Percentiles rank a stretch among this genome's conserved stretches.
These are phyloP conservation scores for Colletotrichum nymphaeae DNA, from an alignment of 2,329 filamentous ascomycete species.

Conservation along the genomic window DNA sequence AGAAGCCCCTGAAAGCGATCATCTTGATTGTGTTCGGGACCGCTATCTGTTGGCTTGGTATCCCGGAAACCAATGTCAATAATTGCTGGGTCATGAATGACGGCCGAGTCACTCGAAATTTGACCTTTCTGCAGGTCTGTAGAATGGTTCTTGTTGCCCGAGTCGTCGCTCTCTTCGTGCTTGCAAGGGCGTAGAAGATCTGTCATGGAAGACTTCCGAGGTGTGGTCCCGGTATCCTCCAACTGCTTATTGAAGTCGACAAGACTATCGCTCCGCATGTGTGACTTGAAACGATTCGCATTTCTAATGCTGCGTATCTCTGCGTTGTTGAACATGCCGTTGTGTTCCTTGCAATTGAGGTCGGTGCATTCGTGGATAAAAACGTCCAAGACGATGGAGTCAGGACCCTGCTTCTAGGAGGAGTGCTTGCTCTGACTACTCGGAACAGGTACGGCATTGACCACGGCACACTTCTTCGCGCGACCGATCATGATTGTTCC, in stretches of 20 bases:
- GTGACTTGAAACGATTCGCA: constrained; percentile 22
- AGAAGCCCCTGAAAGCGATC: constrained; percentile 25
- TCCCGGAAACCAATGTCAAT: not conserved
- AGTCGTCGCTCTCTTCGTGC: not conserved
- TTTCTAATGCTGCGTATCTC: constrained; percentile 30
- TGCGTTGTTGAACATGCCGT: constrained; percentile 16
- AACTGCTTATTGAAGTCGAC: constrained; percentile 18
- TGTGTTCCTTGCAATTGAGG: constrained; percentile 9
- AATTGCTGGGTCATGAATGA: constrained; percentile 25
- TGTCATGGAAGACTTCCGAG: constrained; percentile 27
- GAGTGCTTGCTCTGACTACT: not conserved
- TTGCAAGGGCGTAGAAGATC: not conserved
- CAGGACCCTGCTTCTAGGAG: constrained; percentile 19
- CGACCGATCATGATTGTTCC: not conserved
- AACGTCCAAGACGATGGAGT: constrained; percentile 23
- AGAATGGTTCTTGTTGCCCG: not conserved
- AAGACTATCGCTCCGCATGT: not conserved
- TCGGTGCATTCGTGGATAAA: constrained; percentile 22
- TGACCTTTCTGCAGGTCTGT: not conserved
- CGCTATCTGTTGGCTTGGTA: not conserved
- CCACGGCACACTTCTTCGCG: not conserved
- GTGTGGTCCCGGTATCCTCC: not conserved
- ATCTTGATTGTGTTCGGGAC: not conserved
- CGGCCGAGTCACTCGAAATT: not conserved
- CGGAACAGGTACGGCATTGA: not conserved